A percentile compares a stretch with the other conserved stretches of the same genome.
phyloP scores from a whole-genome alignment of 352 stramenopile species.

The Phytophthora kernoviae region DNA sequence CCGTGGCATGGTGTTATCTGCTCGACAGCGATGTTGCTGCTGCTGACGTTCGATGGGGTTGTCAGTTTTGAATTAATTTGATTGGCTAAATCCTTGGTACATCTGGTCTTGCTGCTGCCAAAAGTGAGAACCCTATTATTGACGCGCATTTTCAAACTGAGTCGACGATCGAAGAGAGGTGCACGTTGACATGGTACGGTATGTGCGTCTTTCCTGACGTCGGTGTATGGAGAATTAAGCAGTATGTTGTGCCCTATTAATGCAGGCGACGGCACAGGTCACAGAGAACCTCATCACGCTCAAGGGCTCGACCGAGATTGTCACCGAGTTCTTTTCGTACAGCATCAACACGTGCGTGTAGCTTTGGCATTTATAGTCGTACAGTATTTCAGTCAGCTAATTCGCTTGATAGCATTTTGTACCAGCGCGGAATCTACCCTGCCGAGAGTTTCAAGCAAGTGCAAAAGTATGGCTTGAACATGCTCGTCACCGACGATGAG shows the following conservation, averaged over 20 bases:
- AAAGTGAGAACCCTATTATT: no score
- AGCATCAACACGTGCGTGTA: slow-evolving; percentile 95
- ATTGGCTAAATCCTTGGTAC: no score
- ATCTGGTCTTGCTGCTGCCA: no score
- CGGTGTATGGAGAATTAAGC: neutral
- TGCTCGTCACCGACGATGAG: slow-evolving; percentile 97
- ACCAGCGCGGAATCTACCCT: slow-evolving; percentile 98
- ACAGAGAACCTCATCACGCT: slow-evolving; percentile 97
- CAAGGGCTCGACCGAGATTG: slow-evolving; percentile 98
- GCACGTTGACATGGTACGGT: slow-evolving; percentile 20
- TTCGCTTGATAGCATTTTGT: slow-evolving; percentile 84
- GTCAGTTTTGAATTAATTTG: no score
- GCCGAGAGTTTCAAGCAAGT: slow-evolving; percentile 98
- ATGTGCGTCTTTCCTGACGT: neutral
- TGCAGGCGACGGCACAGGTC: slow-evolving; percentile 68
- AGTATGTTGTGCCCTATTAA: neutral
- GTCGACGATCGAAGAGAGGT: slow-evolving; percentile 3
- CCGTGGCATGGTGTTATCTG: no score
- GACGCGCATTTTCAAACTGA: slow-evolving; percentile 26
- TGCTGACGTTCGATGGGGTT: no score
- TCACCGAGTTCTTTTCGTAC: slow-evolving; percentile 99
- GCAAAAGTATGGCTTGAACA: slow-evolving; percentile 98
- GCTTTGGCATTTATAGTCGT: slow-evolving; percentile 1
- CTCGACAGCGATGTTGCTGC: no score
- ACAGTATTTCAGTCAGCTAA: slow-evolving; percentile 7